Percentiles rank a stretch among this genome's conserved stretches.
Conservation (phyloP, 2,329 filamentous ascomycete species). For the Hypoxylon sp. region DNA sequence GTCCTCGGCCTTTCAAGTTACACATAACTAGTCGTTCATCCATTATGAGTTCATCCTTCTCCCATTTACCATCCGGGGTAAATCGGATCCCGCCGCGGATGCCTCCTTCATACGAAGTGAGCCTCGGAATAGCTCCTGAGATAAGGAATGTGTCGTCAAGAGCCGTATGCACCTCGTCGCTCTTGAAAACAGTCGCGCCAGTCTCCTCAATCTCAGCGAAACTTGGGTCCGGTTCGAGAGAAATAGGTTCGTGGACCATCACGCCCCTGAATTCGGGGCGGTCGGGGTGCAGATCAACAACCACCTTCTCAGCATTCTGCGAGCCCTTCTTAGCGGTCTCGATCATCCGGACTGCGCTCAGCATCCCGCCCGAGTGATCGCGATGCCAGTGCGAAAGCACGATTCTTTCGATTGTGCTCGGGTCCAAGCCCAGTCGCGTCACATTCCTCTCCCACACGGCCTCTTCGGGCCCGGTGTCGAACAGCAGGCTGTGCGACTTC, state of each 20-base stretch:
- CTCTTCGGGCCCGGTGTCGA: constrained; percentile 67
- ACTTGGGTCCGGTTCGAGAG: constrained; percentile 65
- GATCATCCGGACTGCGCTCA: constrained; percentile 63
- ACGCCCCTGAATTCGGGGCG: constrained; percentile 66
- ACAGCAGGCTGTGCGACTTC: constrained; percentile 62
- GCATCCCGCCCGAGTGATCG: constrained; percentile 67
- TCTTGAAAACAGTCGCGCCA: constrained; percentile 57
- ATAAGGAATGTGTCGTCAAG: constrained; percentile 65
- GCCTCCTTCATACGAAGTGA: constrained; percentile 63
- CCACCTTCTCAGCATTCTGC: constrained; percentile 48
- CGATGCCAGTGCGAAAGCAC: constrained; percentile 68
- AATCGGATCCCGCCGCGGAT: constrained; percentile 56
- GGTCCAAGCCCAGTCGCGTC: constrained; percentile 58
- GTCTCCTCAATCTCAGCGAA: constrained; percentile 61
- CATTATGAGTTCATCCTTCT: constrained; percentile 61
- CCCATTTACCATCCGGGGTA: constrained; percentile 57
- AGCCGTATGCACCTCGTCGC: constrained; percentile 58
- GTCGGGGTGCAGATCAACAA: constrained; percentile 65
- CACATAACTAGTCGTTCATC: constrained; percentile 68
- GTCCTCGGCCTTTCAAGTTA: constrained; percentile 64
- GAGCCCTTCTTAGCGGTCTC: constrained; percentile 55
- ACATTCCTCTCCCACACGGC: constrained; percentile 65
- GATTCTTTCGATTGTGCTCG: constrained; percentile 61
- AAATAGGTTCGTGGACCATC: constrained; percentile 58
- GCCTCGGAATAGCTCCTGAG: constrained; percentile 66